These are phyloP conservation scores for Emmonsiellopsis sp. DNA, from an alignment of 2,329 filamentous ascomycete genomes.

Conservation along the genomic window DNA sequence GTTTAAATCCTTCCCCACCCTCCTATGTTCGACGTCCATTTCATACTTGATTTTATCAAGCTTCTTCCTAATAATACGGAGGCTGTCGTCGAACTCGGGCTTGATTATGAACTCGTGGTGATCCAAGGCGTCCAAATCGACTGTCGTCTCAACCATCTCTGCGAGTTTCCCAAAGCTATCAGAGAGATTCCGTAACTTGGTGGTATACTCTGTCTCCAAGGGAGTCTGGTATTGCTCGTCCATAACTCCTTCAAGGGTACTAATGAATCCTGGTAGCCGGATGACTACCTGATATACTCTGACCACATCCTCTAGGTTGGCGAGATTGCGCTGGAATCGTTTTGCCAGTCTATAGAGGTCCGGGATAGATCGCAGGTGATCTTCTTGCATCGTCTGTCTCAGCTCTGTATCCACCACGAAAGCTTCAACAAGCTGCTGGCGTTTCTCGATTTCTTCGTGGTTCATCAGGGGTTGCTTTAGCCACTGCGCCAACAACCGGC, in stretches of 20 bases:
- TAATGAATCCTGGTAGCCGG: constrained; percentile 79
- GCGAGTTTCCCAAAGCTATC: constrained; percentile 76
- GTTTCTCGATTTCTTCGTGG: constrained; percentile 75
- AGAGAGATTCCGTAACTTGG: constrained; percentile 66
- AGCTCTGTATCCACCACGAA: constrained; percentile 91
- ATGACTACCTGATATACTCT: constrained; percentile 92
- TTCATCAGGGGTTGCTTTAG: constrained; percentile 96
- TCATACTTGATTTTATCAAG: constrained; percentile 74
- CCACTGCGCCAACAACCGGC: constrained; percentile 86
- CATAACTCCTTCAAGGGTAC: constrained; percentile 84
- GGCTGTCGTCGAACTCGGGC: constrained; percentile 85
- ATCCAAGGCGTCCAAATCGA: constrained; percentile 89
- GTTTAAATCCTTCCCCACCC: constrained; percentile 68
- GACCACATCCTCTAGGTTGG: constrained; percentile 91
- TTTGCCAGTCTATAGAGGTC: constrained; percentile 91
- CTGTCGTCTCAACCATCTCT: constrained; percentile 98
- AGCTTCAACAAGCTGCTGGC: constrained; percentile 89
- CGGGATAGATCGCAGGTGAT: constrained; percentile 84
- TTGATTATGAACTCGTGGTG: constrained; percentile 99
- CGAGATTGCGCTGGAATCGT: constrained; percentile 84
- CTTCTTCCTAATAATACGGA: constrained; percentile 82
- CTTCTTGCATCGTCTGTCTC: constrained; percentile 91
- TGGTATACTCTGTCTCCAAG: constrained; percentile 77
- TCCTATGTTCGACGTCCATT: constrained; percentile 73
- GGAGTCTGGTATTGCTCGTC: constrained; percentile 87